A percentile compares a stretch with the other conserved stretches of the same genome.
phyloP scores from a whole-genome alignment of 1,139 yeast genomes.

The Yarrowia galli region DNA sequence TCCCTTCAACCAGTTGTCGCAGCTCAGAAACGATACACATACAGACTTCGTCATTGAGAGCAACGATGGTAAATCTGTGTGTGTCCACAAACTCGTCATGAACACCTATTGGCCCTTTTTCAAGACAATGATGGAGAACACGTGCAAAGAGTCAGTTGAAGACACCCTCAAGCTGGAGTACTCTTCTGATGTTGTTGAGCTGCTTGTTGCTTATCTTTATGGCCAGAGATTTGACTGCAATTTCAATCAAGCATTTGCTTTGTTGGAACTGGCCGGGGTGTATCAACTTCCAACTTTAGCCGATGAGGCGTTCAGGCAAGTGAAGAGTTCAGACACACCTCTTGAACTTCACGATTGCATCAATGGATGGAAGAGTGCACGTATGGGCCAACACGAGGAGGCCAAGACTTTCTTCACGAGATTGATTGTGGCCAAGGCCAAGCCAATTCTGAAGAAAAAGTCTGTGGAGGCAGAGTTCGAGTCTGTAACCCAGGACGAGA shows the following conservation, averaged over 20 bases:
- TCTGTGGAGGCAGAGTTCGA: not conserved
- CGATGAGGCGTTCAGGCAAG: not conserved
- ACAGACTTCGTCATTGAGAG: not conserved
- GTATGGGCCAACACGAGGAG: not conserved
- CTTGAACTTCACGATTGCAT: not conserved
- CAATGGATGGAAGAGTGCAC: not conserved
- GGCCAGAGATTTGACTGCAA: not conserved
- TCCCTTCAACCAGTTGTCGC: too few relatives aligned
- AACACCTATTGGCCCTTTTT: not conserved
- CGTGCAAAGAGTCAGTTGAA: not conserved
- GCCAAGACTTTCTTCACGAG: not conserved
- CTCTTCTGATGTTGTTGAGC: not conserved
- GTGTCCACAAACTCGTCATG: not conserved
- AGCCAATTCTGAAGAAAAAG: conserved; percentile 2
- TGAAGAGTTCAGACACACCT: not conserved
- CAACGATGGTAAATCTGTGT: not conserved
- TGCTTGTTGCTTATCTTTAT: not conserved
- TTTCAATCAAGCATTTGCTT: not conserved
- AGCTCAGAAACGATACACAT: not conserved
- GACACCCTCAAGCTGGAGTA: not conserved
- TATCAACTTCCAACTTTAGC: not conserved
- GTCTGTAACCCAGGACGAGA: not conserved
- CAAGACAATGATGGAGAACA: conserved; percentile 1
- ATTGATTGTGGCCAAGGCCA: not conserved
- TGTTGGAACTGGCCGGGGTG: not conserved